Evolutionary conservation across 208 protist species (phyloP), one percentile per base, ranked within the genome.

Genomic region (Wallacemonas sp.): DNA sequence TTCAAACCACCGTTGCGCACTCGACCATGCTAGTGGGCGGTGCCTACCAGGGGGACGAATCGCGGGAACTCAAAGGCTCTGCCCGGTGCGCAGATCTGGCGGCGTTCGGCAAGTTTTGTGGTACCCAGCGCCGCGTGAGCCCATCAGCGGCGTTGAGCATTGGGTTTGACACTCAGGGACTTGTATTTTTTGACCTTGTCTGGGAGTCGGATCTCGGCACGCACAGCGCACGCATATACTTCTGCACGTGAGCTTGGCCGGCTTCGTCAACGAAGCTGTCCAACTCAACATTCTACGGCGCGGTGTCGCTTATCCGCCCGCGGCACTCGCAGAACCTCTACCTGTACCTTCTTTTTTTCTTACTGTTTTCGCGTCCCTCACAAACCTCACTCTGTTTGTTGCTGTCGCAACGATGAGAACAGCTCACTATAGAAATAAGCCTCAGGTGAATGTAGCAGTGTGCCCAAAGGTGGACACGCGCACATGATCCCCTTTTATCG

Each of bases 11-110:
- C 50, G 69, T 73, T 68, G 71, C 76, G 36, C 68, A 68, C 54
- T 72, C 71, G 8, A 37, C 66, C 29, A 48, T 53, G 59, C 19
- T 82, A 34, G 33, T 66, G 54, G 21, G 68, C 29, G 5, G 50
- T 9, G 30, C 50, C 50, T 57, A 57, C 30, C 50, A 57, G 1
- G 50, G 50, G 10, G 22, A 38, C 19, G 50, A 57, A 19, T 57
- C 50, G 30, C 26, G 45, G 80, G 36, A 63, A 44, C 26, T 36
- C 26, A 72, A 77, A 26, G 84, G 80, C 3, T 68, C 72, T 29
- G 84, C 68, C 13, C 63, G 66, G 27, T 85, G 73, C 66, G 36
- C 39, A 2, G 84, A 91, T 42, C 60, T 91, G 54, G 57, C 66
- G 22, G 71, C 77, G 19, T 91, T 83, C 74, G 72, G 65, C 12